These are phyloP conservation scores for Phyllostachys edulis DNA, from an alignment of 176 grass and related monocot species.

Conservation along the genomic window DNA sequence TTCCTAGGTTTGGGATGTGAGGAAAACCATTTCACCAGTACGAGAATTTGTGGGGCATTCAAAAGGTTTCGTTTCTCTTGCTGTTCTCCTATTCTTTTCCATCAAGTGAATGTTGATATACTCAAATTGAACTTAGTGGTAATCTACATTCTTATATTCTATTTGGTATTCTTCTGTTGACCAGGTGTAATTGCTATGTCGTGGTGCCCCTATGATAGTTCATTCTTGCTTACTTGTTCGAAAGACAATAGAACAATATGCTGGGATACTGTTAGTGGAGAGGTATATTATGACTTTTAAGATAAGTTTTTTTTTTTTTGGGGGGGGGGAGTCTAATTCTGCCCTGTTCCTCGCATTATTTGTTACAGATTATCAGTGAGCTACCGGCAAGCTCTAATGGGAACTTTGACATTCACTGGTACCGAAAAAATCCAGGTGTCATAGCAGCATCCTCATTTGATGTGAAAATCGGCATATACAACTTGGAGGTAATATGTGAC, in stretches of 20 bases:
- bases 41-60: conserved; percentile 94
- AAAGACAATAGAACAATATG: conserved; percentile 99
- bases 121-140: not conserved
- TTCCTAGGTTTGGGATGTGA: conserved; percentile 97
- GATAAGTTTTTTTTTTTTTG: not conserved
- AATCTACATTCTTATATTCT: conserved; percentile 30
- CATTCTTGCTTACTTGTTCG: conserved; percentile 92
- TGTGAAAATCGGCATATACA: conserved; percentile 90
- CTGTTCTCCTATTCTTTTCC: conserved; percentile 17
- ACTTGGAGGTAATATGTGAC: conserved; percentile 65
- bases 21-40: conserved; percentile 95
- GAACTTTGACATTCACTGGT: conserved; percentile 97
- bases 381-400: conserved; percentile 85
- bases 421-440: conserved; percentile 85
- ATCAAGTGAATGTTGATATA: conserved; percentile 20
- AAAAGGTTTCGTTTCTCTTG: conserved; percentile 68
- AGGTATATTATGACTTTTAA: conserved; percentile 55
- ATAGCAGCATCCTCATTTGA: conserved; percentile 96
- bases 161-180: conserved; percentile 26
- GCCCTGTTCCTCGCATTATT: conserved; percentile 18
- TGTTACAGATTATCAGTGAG: conserved; percentile 82
- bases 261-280: conserved; percentile 94
- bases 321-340: not conserved
- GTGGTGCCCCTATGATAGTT: conserved; percentile 98
- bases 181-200: conserved; percentile 98